These are phyloP conservation scores for Phaeophleospora eucalypticola DNA, from an alignment of 2,329 filamentous ascomycete genomes.

Conservation along the genomic window DNA sequence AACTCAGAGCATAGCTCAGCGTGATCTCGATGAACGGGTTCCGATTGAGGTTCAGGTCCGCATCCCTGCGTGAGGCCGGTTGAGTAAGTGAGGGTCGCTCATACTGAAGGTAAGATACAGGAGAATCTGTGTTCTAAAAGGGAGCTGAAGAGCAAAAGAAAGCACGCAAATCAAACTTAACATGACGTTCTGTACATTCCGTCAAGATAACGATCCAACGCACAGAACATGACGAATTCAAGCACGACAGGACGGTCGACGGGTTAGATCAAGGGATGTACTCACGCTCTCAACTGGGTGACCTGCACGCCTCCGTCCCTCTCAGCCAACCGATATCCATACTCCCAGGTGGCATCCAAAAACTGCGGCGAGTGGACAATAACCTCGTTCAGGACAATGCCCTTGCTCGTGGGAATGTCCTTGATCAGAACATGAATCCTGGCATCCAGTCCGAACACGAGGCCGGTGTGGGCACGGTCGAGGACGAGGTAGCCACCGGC, in stretches of 20 bases:
- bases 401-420: constrained; percentile 54
- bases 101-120: constrained; percentile 2
- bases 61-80: constrained; percentile 27
- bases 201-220: neutral
- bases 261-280: constrained; percentile 25
- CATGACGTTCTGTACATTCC: neutral
- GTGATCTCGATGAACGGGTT: constrained; percentile 95
- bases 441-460: constrained; percentile 62
- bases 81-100: constrained; percentile 17
- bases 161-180: neutral
- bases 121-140: neutral
- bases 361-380: constrained; percentile 92
- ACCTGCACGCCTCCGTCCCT: constrained; percentile 75
- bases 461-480: constrained; percentile 76
- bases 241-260: neutral
- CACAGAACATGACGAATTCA: neutral
- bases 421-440: constrained; percentile 59
- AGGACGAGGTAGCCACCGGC: constrained; percentile 94
- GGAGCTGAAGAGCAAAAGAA: neutral
- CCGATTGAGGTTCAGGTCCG: constrained; percentile 44
- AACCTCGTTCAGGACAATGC: constrained; percentile 64
- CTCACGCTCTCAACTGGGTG: constrained; percentile 74
- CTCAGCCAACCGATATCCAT: constrained; percentile 68
- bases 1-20: constrained; percentile 80
- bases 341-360: constrained; percentile 78